Evolutionary conservation across 345 rosid species (phyloP), one percentile per base, ranked within the genome.

Genomic region (Corchorus capsularis): DNA sequence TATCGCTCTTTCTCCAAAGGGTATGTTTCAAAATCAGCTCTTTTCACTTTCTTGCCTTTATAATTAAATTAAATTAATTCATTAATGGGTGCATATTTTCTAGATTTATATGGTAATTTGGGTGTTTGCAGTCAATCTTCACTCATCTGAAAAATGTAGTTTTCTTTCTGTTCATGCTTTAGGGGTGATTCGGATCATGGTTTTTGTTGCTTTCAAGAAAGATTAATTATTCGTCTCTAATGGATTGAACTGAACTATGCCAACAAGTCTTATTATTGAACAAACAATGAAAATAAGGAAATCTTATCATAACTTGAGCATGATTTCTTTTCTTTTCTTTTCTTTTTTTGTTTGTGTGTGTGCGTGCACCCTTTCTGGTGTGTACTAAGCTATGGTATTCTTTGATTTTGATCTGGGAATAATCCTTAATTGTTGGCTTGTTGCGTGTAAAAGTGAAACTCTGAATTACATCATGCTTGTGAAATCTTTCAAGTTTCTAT

Each of bases 331-430:
- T 35, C 7, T 6, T 34, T 19, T 45, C 27, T 41, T 45, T 6
- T 45, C 1, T 0, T 35, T 14, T 6, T 34, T 19, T 45, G 20
- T 20, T 27, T 27, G 27, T 27, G 27, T 27, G 27, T 27, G 27
- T 27, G 27, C 27, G 27, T 27, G 27, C 13, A 6, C 35, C 71
- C 35, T 4, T 52, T 52, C 35, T 52, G 61, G 32, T 53, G 16
- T 37, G 61, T 70, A 17, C 19, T 53, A 53, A 15, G 59, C 39
- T 70, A 12, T 70, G 61, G 5, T 52, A 27, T 35, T 52, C 17
- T 70, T 70, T 52, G 34, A 17, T 53, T 70, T 70, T 53, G 73
- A 70, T 35, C 47, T 53, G 32, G 34, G 61, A 37, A 35, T 53
- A 34, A 32, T 70, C 5, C 61, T 10, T 10, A 5, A 52, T 37